phyloP scores from a whole-genome alignment of 805 yeast genomes.

The Wickerhamiella sergipiensis region DNA sequence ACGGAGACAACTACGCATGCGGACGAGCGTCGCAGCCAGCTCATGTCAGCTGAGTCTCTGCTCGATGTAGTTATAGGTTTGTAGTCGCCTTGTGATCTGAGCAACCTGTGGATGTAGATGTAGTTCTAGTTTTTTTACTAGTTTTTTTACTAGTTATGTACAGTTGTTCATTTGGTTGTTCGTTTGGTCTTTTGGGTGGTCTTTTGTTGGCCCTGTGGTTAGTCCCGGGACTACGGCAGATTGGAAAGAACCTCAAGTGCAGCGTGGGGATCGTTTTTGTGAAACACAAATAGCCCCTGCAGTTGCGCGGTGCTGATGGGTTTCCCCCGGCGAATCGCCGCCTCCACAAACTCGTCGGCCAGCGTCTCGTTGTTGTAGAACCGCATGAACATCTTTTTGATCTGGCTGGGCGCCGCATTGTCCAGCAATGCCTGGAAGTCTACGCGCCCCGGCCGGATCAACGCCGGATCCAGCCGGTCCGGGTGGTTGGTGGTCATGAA shows the following conservation, averaged over 20 bases:
- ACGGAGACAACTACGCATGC: slow-evolving; percentile 7
- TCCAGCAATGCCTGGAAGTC: slow-evolving; percentile 73
- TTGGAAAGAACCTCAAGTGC: slow-evolving; percentile 34
- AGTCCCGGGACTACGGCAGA: no score
- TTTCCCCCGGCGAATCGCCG: slow-evolving; percentile 34
- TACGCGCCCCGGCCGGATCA: slow-evolving; percentile 87
- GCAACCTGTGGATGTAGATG: no score
- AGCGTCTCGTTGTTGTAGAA: slow-evolving; percentile 58
- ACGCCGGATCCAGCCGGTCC: slow-evolving; percentile 82
- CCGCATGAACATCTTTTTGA: slow-evolving; percentile 68
- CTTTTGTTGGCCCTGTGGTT: no score
- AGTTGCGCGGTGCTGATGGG: slow-evolving; percentile 83
- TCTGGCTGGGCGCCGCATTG: slow-evolving; percentile 77
- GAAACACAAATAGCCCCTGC: slow-evolving; percentile 89
- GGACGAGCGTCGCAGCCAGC: slow-evolving; percentile 12
- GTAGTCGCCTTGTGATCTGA: no score
- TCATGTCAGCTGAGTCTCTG: slow-evolving; percentile 8
- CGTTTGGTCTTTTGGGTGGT: no score
- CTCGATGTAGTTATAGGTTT: no score
- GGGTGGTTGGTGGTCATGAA: slow-evolving; percentile 99
- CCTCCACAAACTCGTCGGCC: slow-evolving; percentile 38
- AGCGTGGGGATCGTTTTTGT: slow-evolving; percentile 65
- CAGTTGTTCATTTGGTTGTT: no score
- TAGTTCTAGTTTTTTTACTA: no score
- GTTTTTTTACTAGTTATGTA: no score